A percentile compares a stretch with the other conserved stretches of the same genome.
Evolutionary conservation across 345 rosid species (phyloP).

Genomic region (Corymbia maculata): DNA sequence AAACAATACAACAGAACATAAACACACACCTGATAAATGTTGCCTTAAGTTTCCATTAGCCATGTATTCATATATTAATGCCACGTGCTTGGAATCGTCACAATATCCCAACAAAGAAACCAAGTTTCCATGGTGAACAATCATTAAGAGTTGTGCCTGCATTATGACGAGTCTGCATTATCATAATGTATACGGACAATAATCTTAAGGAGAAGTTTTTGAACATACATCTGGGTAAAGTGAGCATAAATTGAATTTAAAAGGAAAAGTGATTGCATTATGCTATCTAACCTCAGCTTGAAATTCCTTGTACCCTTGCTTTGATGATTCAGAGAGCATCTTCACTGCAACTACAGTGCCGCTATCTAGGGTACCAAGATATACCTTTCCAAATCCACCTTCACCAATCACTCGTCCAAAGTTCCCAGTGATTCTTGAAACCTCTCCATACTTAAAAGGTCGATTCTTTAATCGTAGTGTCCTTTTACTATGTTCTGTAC

Average conservation of each 20-base stretch:
- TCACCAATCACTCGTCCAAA: slow-evolving; percentile 24
- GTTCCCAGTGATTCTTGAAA: slow-evolving; percentile 28
- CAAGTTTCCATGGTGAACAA: slow-evolving; percentile 55
- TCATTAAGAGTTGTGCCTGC: slow-evolving; percentile 46
- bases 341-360: slow-evolving; percentile 15
- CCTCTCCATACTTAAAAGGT: slow-evolving; percentile 18
- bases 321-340: slow-evolving; percentile 6
- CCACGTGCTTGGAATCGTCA: slow-evolving; percentile 22
- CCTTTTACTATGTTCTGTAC: background rate
- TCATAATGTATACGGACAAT: background rate
- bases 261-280: background rate
- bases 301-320: slow-evolving; percentile 13
- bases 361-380: background rate
- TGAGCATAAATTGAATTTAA: background rate
- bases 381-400: slow-evolving; percentile 39
- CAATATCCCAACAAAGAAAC: slow-evolving; percentile 47
- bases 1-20: background rate
- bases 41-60: slow-evolving; percentile 38
- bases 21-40: slow-evolving; percentile 13
- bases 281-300: slow-evolving; percentile 10
- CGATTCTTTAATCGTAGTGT: background rate
- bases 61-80: slow-evolving; percentile 49
- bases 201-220: background rate
- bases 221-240: too few relatives aligned
- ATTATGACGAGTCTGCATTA: background rate